phyloP scores from a whole-genome alignment of 441 rosid species.

The Aleurites moluccanus region DNA sequence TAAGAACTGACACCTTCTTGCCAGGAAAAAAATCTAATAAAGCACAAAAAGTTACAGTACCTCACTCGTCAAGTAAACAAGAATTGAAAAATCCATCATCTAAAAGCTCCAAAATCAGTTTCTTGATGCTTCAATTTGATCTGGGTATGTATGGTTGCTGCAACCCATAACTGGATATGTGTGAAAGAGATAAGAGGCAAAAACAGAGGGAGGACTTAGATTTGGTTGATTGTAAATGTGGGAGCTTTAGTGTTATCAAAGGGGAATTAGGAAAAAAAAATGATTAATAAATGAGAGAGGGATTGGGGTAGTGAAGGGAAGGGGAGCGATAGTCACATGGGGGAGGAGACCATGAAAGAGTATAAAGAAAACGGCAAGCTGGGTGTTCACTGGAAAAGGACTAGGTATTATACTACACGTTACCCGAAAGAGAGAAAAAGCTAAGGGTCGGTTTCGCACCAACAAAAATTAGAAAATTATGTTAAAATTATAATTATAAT shows the following conservation, averaged over 20 bases:
- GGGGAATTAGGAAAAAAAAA: neutral
- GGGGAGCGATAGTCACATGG: slow-evolving; percentile 30
- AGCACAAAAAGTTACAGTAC: slow-evolving; percentile 18
- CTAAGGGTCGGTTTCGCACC: too few species aligned
- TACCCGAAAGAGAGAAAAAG: slow-evolving; percentile 18
- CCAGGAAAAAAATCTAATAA: neutral
- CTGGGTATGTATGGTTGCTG: slow-evolving; percentile 21
- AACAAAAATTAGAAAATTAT: too few species aligned
- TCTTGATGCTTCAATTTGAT: slow-evolving; percentile 22
- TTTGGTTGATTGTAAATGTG: slow-evolving; percentile 32
- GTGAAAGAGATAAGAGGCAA: slow-evolving; percentile 6
- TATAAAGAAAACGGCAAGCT: slow-evolving; percentile 24
- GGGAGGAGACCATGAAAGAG: neutral
- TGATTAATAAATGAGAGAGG: neutral
- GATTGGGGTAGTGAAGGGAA: slow-evolving; percentile 7
- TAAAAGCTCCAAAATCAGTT: slow-evolving; percentile 31
- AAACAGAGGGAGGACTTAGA: slow-evolving; percentile 22
- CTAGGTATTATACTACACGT: slow-evolving; percentile 25
- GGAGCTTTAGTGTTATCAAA: neutral
- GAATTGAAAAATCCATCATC: slow-evolving; percentile 35
- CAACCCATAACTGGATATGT: slow-evolving; percentile 7
- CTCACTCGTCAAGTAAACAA: slow-evolving; percentile 24
- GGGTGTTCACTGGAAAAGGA: slow-evolving; percentile 42
- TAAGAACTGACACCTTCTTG: neutral
- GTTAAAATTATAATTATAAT: too few species aligned